These are phyloP conservation scores for Phytophthora sojae DNA, from an alignment of 352 stramenopile genomes.

Conservation along the genomic window DNA sequence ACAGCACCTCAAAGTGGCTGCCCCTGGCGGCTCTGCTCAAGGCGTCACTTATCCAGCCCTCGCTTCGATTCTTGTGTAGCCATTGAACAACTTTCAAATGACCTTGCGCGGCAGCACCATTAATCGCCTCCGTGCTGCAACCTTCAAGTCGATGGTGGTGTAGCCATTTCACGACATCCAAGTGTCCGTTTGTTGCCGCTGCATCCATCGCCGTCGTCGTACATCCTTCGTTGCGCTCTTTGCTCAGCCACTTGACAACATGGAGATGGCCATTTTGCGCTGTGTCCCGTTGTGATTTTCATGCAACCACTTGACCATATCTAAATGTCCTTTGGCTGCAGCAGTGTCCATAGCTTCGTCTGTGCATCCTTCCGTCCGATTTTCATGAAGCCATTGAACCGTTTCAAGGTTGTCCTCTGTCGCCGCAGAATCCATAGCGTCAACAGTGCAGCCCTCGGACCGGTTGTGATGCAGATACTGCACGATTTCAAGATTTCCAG, in stretches of 20 bases:
- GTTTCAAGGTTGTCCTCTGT: not conserved
- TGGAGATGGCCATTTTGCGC: too few species aligned
- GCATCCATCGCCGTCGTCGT: too few species aligned
- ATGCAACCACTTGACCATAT: not conserved
- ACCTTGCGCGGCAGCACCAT: not conserved
- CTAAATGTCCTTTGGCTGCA: not conserved
- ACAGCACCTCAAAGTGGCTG: too few species aligned
- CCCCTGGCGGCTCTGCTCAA: too few species aligned
- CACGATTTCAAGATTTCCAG: constrained; percentile 6
- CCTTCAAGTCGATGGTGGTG: too few species aligned
- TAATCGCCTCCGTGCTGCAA: not conserved
- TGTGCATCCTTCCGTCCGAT: not conserved
- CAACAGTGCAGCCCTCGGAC: not conserved
- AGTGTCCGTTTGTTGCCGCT: too few species aligned
- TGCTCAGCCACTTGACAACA: too few species aligned
- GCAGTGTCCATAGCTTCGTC: not conserved
- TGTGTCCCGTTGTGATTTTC: not conserved
- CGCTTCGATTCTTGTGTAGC: too few species aligned
- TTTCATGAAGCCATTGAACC: not conserved
- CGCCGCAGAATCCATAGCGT: not conserved
- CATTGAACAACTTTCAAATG: too few species aligned
- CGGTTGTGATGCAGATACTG: not conserved
- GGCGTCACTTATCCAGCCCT: too few species aligned
- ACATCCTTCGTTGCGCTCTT: too few species aligned
- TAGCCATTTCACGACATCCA: too few species aligned